Base-by-base conservation (phyloP, 805 yeast genomes). In the Candida xyloterini region DNA sequence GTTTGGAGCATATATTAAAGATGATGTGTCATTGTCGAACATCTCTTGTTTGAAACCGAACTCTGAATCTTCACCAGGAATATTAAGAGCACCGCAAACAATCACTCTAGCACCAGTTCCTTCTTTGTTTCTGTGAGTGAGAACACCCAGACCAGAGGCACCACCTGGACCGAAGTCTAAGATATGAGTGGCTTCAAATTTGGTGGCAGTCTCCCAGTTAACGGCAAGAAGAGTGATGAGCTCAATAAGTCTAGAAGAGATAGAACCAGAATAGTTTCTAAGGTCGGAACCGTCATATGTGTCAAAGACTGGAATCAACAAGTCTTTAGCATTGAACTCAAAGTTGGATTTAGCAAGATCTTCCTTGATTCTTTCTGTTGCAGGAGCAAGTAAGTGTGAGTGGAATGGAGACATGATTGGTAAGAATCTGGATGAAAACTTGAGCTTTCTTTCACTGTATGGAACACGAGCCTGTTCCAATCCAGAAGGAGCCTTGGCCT, bases 151-250 rank as follows among this genome's bases (percentile, higher is more conserved):
- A 56, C 99, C 99, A 31, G 97, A 86, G 27, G 87, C 81, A 55
- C 98, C 98, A 67, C 99, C 99, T 47, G 99, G 99, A 62, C 99
- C 99, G 56, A 93, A 93, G 68, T 93, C 99, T 47, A 93, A 65
- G 55, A 93, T 78, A 63, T 93, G 99, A 33, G 97, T 85, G 20
- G 93, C 76, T 33, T 76, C 63, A 63, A 86, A 87, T 50, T 77
- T 62, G 26, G 97, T 90, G 22, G 98, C 95, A 21, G 53, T 51
- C 70, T 93, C 98, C 99, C 99, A 93, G 67, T 86, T 76, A 50
- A 93, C 99, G 30, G 95, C 88, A 57, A 87, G 75, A 58, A 80
- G 81, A 38, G 93, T 87, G 64, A 93, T 90, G 57, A 90, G 83
- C 62, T 79, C 79, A 45, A 84, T 81, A 43, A 87, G 72, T 66